Conservation (phyloP, 805 yeast species). For the Candida ulmi region DNA sequence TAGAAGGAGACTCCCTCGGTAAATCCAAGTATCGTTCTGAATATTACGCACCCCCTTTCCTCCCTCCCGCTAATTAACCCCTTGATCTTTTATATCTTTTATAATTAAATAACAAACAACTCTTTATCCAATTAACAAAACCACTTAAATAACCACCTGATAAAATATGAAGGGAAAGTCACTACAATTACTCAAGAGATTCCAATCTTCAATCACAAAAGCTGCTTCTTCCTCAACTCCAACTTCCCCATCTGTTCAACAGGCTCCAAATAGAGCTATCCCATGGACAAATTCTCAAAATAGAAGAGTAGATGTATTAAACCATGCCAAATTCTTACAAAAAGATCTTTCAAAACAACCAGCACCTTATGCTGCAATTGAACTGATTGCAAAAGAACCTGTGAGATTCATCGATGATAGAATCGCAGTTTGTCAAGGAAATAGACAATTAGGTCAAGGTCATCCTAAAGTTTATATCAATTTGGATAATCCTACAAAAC, state of each 20-base stretch:
- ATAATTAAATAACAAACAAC: background rate
- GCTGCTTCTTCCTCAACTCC: background rate
- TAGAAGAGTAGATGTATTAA: slow-evolving; percentile 9
- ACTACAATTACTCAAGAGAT: slow-evolving; percentile 1
- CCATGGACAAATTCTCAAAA: slow-evolving; percentile 71
- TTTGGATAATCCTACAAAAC: slow-evolving; percentile 56
- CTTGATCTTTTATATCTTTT: no score
- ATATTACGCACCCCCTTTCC: no score
- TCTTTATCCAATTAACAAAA: background rate
- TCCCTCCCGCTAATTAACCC: no score
- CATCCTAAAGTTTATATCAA: slow-evolving; percentile 82
- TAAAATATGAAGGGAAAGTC: no score
- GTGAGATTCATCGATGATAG: slow-evolving; percentile 51
- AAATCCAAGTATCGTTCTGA: no score
- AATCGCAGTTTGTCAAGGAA: slow-evolving; percentile 81
- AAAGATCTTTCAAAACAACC: slow-evolving; percentile 67
- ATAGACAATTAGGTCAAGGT: slow-evolving; percentile 65
- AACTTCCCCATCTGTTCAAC: slow-evolving; percentile 28
- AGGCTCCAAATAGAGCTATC: slow-evolving; percentile 69
- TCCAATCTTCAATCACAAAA: slow-evolving; percentile 4
- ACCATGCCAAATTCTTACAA: slow-evolving; percentile 50
- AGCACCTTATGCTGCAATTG: slow-evolving; percentile 78
- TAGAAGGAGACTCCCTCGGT: no score
- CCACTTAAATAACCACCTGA: background rate
- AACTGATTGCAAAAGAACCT: slow-evolving; percentile 71